Conservation (phyloP, 768 basidiomycete genomes). For the Sarcomyxa edulis region DNA sequence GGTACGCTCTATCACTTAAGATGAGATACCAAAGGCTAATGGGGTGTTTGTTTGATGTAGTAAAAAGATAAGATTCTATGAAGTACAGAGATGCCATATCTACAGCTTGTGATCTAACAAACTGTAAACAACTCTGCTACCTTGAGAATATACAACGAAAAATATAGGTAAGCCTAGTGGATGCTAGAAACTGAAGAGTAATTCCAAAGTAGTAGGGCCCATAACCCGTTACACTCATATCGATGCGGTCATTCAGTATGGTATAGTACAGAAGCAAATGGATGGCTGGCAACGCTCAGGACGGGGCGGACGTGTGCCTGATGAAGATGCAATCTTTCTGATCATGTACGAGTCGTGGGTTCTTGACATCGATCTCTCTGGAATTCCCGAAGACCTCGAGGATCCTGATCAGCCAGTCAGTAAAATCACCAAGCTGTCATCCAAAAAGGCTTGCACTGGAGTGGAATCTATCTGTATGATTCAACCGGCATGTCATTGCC, state of each 20-base stretch:
- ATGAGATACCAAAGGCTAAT: too few relatives aligned
- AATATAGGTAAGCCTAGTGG: too few relatives aligned
- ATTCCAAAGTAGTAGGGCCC: too few relatives aligned
- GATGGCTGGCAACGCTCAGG: constrained; percentile 14
- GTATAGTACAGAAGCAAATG: constrained; percentile 5
- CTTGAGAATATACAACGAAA: too few relatives aligned
- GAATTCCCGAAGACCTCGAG: background rate
- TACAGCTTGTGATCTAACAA: too few relatives aligned
- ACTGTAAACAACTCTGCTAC: too few relatives aligned
- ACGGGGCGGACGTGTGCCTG: constrained; percentile 8
- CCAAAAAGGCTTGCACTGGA: background rate
- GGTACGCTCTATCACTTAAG: too few relatives aligned
- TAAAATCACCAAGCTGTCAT: background rate
- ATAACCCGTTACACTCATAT: too few relatives aligned
- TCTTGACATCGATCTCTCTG: background rate
- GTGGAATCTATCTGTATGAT: background rate
- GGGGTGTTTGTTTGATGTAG: too few relatives aligned
- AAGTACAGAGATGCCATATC: too few relatives aligned
- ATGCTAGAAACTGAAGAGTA: too few relatives aligned
- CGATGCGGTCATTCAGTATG: constrained; percentile 15
- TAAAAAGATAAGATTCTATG: too few relatives aligned
- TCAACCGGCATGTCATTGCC: background rate
- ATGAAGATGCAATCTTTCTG: constrained; percentile 9
- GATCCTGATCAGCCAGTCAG: constrained; percentile 3
- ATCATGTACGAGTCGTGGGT: constrained; percentile 16